Evolutionary conservation across 169 alveolate species (phyloP), one percentile per base, ranked within the genome.

Genomic region (Plasmodium coatneyi): DNA sequence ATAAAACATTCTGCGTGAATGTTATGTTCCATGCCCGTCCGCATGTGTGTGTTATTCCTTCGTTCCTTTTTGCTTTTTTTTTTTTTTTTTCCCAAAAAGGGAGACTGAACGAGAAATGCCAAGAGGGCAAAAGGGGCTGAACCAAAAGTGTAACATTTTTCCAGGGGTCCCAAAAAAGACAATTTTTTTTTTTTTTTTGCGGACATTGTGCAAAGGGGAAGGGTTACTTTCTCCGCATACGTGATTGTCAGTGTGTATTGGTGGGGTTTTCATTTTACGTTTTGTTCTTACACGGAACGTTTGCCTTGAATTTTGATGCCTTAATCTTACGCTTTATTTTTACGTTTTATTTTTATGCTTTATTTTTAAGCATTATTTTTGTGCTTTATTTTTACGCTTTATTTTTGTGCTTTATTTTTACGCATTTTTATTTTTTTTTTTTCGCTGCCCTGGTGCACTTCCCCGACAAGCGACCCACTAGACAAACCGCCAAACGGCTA

Each of bases 81-180:
- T 60, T 60, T 60, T 60, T 60, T 60, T 14, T 60, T 56, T 60
- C 74, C 74, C 74, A 32, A 60, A 60, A 60, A 60, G n/a, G 74
- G 4, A 60, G 74, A 60, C 74, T 6, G 74, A 60, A 60, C 74
- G 74, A 60, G 74, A 60, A 60, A 60, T 60, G 25, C 25, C 32
- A 60, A 60, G 14, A n/a, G 74, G 25, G 36, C 5, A 4, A 2
- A n/a, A 60, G 74, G 74, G 74, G 74, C 25, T 25, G 25, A 60
- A 25, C 36, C 74, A 25, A 19, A 19, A 60, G 32, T 34, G 32
- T 60, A 60, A n/a, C 74, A 60, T 60, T 60, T 43, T 43, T 60
- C 14, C 36, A 60, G 74, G 74, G 74, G 14, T 25, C 25, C 36
- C 74, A 60, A 60, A 19, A 60, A 60, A 25, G 32, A n/a, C 25